A percentile compares a stretch with the other conserved stretches of the same genome.
Evolutionary conservation across 1,284 basidiomycete genomes (phyloP).

Genomic region (Meira nashicola): DNA sequence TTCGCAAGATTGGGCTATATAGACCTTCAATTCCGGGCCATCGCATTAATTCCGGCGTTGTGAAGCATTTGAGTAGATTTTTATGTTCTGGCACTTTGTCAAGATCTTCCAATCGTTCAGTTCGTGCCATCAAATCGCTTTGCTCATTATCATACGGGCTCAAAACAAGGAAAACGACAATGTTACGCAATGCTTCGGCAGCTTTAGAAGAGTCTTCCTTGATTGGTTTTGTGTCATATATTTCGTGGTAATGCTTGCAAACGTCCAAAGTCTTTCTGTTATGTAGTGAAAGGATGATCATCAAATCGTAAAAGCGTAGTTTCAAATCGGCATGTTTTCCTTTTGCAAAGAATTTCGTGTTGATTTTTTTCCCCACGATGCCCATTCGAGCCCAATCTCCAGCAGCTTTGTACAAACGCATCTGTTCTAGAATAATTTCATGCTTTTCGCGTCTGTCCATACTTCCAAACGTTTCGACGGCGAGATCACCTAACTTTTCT

Average conservation of each 20-base stretch:
- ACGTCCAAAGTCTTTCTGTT: constrained; percentile 83
- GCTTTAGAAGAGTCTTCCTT: constrained; percentile 60
- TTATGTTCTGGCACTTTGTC: constrained; percentile 77
- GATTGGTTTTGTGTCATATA: constrained; percentile 90
- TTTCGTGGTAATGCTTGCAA: constrained; percentile 89
- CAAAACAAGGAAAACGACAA: constrained; percentile 88
- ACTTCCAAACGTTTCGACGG: constrained; percentile 96
- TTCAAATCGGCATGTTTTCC: constrained; percentile 87
- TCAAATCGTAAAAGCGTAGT: constrained; percentile 88
- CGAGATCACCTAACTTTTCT: constrained; percentile 72
- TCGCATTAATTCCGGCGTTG: constrained; percentile 89
- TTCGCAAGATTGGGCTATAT: constrained; percentile 76
- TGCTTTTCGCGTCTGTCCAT: constrained; percentile 98
- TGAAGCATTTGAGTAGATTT: constrained; percentile 92
- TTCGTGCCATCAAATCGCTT: constrained; percentile 86
- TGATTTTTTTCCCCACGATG: constrained; percentile 89
- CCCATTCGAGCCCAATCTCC: constrained; percentile 81
- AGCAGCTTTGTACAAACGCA: constrained; percentile 77
- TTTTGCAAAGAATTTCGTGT: constrained; percentile 85
- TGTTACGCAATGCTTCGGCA: constrained; percentile 59
- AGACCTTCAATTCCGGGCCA: constrained; percentile 94
- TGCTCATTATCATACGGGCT: constrained; percentile 95
- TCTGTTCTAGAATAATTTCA: constrained; percentile 96
- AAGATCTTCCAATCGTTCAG: constrained; percentile 66
- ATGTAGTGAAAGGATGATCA: constrained; percentile 88